phyloP scores from a whole-genome alignment of 176 grass and related monocot species.

The Oryza nivara region DNA sequence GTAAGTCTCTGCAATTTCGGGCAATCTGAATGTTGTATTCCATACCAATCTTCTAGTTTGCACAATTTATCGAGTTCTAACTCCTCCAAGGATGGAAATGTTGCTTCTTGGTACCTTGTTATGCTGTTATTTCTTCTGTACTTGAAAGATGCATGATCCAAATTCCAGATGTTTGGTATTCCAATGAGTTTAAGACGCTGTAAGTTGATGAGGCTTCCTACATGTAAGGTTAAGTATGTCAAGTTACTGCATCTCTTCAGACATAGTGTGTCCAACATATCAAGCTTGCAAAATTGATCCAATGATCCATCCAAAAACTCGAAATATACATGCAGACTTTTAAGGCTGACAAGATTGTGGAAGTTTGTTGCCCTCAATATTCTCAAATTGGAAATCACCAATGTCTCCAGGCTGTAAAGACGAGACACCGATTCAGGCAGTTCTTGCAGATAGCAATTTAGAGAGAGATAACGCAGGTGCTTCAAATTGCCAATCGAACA shows the following conservation, averaged over 20 bases:
- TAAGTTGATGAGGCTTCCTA: conserved; percentile 24
- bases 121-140: neutral
- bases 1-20: conserved; percentile 29
- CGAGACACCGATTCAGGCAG: conserved; percentile 26
- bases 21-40: conserved; percentile 21
- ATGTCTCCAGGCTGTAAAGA: conserved; percentile 49
- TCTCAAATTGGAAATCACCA: neutral
- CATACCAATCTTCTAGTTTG: conserved; percentile 4
- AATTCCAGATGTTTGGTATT: neutral
- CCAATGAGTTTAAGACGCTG: conserved; percentile 19
- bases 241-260: conserved; percentile 9
- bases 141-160: conserved; percentile 11
- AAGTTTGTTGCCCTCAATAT: neutral
- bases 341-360: conserved; percentile 23
- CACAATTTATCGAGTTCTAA: conserved; percentile 16
- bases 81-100: conserved; percentile 19
- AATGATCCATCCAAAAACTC: neutral
- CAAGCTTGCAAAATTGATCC: conserved; percentile 10
- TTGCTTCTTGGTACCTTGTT: neutral
- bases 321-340: neutral
- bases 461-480: conserved; percentile 27
- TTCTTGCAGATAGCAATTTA: neutral
- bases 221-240: neutral
- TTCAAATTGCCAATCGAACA: conserved; percentile 20
- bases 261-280: conserved; percentile 31